Conservation (phyloP, 163 green algal genomes). For the Coccomyxa subellipsoidea region DNA sequence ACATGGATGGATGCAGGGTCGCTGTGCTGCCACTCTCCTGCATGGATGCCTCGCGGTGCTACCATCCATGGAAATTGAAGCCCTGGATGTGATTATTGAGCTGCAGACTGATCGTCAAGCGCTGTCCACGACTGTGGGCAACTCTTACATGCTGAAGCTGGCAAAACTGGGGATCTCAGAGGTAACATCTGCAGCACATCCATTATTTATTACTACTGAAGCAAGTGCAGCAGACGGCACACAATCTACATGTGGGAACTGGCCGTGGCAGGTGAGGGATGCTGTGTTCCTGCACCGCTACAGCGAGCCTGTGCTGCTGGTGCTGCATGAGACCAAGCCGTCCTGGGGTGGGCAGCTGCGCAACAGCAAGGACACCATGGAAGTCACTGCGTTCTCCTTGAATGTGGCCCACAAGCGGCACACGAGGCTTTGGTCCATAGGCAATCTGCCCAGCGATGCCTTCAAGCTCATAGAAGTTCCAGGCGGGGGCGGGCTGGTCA, state of each 20-base stretch:
- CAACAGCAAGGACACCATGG: conserved; percentile 71
- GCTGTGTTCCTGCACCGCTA: conserved; percentile 84
- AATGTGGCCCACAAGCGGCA: conserved; percentile 71
- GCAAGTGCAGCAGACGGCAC: background rate
- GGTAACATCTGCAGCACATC: conserved; percentile 17
- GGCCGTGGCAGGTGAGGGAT: conserved; percentile 51
- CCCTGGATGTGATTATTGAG: conserved; percentile 32
- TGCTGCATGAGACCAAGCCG: conserved; percentile 81
- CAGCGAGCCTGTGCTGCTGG: conserved; percentile 83
- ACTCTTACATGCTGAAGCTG: conserved; percentile 74
- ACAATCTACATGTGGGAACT: background rate
- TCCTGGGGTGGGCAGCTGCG: conserved; percentile 70
- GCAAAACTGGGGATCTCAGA: conserved; percentile 54
- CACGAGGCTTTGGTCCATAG: conserved; percentile 71
- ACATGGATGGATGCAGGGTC: conserved; percentile 39
- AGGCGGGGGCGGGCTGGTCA: conserved; percentile 78
- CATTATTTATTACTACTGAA: background rate
- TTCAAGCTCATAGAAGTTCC: conserved; percentile 67
- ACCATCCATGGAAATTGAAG: conserved; percentile 60
- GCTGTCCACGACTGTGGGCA: conserved; percentile 51
- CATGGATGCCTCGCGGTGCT: conserved; percentile 72
- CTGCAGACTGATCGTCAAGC: background rate
- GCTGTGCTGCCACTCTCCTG: conserved; percentile 76
- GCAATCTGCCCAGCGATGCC: conserved; percentile 71
- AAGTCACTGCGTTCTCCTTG: conserved; percentile 73